Evolutionary conservation across 768 basidiomycete genomes (phyloP).

Genomic region (Filobasidium floriforme): DNA sequence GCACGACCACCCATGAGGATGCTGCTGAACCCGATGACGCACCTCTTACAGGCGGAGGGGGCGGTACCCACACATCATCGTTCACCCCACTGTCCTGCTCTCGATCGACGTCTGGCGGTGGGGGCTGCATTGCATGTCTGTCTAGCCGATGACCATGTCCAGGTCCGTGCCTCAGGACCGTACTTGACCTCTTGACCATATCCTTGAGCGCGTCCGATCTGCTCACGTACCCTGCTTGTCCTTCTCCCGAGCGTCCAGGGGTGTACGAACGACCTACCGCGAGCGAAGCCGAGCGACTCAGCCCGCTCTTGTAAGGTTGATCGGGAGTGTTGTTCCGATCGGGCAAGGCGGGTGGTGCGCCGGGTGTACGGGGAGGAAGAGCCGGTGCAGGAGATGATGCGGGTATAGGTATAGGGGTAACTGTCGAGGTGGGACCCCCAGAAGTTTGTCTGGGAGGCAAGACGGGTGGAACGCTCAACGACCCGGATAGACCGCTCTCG

Average conservation of each 20-base stretch:
- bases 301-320: background rate
- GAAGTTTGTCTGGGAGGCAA: background rate
- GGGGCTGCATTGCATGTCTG: no score
- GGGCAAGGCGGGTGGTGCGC: slow-evolving; percentile 1
- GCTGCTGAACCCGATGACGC: background rate
- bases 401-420: background rate
- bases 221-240: background rate
- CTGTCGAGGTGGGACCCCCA: background rate
- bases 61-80: background rate
- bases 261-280: background rate
- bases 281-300: background rate
- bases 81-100: background rate
- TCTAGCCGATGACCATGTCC: background rate
- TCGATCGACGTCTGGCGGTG: background rate
- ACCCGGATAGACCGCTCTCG: background rate
- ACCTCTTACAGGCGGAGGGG: background rate
- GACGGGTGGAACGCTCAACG: background rate
- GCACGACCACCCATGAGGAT: no score
- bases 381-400: background rate
- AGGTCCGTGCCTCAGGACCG: background rate
- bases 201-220: background rate
- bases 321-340: background rate
- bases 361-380: slow-evolving; percentile 1
- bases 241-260: no score
- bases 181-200: background rate